Percentiles rank a stretch among this genome's conserved stretches.
Evolutionary conservation across 2,329 filamentous ascomycete species (phyloP).

Genomic region (Pleomassaria siparia): DNA sequence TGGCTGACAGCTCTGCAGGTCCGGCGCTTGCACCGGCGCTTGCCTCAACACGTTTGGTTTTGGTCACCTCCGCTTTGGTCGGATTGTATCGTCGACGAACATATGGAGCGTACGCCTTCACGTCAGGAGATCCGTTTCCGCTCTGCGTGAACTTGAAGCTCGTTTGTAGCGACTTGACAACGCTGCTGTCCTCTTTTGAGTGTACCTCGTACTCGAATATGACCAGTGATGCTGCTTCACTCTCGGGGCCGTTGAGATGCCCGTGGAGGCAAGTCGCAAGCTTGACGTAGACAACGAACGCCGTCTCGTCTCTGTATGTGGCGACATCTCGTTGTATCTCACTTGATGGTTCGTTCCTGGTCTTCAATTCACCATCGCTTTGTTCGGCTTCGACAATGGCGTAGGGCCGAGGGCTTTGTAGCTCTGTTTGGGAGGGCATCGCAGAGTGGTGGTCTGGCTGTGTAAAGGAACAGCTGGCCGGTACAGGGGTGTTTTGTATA

Average conservation of each 20-base stretch:
- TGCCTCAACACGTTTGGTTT: background rate
- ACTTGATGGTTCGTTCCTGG: background rate
- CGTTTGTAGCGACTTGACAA: conserved; percentile 1
- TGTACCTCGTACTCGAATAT: conserved; percentile 4
- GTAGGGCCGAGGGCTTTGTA: background rate
- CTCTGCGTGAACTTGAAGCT: conserved; percentile 1
- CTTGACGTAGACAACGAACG: background rate
- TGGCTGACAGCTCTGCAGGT: background rate
- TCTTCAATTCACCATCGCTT: background rate
- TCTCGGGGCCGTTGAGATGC: background rate
- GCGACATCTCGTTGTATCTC: conserved; percentile 1
- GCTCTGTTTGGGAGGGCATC: background rate
- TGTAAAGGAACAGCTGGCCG: too few relatives aligned
- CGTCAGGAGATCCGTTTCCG: background rate
- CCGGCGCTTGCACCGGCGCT: background rate
- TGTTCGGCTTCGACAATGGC: background rate
- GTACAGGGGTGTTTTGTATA: background rate
- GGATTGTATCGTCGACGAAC: background rate
- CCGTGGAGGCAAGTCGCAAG: conserved; percentile 1
- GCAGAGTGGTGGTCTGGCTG: background rate
- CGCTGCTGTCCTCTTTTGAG: background rate
- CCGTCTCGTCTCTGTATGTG: background rate
- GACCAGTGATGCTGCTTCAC: background rate
- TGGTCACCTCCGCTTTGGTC: background rate
- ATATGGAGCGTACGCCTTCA: background rate